Conservation (phyloP, 73 alveolate genomes). For the Tetrahymena malaccensis region DNA sequence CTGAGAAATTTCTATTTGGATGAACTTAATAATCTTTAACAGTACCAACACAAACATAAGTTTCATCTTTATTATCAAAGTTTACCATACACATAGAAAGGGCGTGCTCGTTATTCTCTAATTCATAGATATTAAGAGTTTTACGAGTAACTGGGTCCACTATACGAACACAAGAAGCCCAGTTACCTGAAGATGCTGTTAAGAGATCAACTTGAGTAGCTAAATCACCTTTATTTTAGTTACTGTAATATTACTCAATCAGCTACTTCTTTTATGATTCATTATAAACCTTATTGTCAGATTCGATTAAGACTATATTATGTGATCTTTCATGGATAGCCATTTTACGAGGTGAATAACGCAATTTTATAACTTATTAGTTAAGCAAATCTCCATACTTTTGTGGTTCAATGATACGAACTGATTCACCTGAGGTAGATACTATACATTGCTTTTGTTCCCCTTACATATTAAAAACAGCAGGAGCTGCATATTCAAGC, state of each 20-base stretch:
- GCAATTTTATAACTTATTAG: conserved; percentile 57
- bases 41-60: conserved; percentile 63
- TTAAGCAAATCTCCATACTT: conserved; percentile 86
- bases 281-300: conserved; percentile 61
- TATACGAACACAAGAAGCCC: conserved; percentile 90
- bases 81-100: conserved; percentile 54
- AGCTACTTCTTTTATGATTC: conserved; percentile 36
- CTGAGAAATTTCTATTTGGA: conserved; percentile 49
- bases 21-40: conserved; percentile 49
- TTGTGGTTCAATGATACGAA: conserved; percentile 69
- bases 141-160: conserved; percentile 69
- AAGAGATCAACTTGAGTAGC: conserved; percentile 57
- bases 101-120: conserved; percentile 80
- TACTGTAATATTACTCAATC: conserved; percentile 1
- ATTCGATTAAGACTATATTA: conserved; percentile 78
- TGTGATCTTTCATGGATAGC: conserved; percentile 69
- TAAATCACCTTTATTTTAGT: conserved; percentile 20
- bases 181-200: conserved; percentile 62
- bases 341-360: conserved; percentile 88
- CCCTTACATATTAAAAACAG: conserved; percentile 29
- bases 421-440: conserved; percentile 67
- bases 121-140: conserved; percentile 61
- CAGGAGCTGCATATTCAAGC: conserved; percentile 70
- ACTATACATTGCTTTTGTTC: conserved; percentile 67
- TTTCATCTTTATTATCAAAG: conserved; percentile 52